Conservation (phyloP, 352 stramenopile species). For the Phytophthora meadii region DNA sequence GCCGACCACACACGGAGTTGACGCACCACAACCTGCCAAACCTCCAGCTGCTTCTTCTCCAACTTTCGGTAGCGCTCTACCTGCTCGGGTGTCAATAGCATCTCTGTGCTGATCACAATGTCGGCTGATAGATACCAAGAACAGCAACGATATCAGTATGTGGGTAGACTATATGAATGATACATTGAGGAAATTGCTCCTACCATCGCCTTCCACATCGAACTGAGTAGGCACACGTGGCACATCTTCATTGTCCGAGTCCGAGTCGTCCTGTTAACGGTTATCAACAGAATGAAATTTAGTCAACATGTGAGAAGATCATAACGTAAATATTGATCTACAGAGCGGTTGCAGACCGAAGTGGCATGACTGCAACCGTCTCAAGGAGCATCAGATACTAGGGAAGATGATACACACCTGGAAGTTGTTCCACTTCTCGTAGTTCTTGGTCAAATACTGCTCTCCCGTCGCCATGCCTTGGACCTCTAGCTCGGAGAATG, state of each 20-base stretch:
- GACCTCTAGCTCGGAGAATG: not conserved
- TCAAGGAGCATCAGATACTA: not conserved
- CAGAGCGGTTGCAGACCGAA: not conserved
- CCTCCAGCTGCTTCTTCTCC: conserved; percentile 80
- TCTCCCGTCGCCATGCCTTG: conserved; percentile 52
- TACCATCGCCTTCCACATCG: conserved; percentile 82
- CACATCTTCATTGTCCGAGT: conserved; percentile 65
- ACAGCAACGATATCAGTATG: conserved; percentile 1
- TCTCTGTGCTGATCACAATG: conserved; percentile 81
- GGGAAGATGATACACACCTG: conserved; percentile 43
- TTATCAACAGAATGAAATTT: not conserved
- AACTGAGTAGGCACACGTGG: conserved; percentile 81
- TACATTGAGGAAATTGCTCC: conserved; percentile 10
- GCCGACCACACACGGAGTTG: conserved; percentile 90
- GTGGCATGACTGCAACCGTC: not conserved
- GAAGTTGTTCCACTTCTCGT: conserved; percentile 91
- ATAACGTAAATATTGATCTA: conserved; percentile 7
- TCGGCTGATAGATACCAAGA: conserved; percentile 49
- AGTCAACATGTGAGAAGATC: not conserved
- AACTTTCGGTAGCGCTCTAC: conserved; percentile 77
- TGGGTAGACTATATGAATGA: not conserved
- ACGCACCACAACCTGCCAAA: conserved; percentile 90
- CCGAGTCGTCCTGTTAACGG: conserved; percentile 57
- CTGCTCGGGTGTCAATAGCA: conserved; percentile 63
- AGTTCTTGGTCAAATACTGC: conserved; percentile 87